These are phyloP conservation scores for Podospora pseudopauciseta DNA, from an alignment of 495 filamentous ascomycete genomes.

Conservation along the genomic window DNA sequence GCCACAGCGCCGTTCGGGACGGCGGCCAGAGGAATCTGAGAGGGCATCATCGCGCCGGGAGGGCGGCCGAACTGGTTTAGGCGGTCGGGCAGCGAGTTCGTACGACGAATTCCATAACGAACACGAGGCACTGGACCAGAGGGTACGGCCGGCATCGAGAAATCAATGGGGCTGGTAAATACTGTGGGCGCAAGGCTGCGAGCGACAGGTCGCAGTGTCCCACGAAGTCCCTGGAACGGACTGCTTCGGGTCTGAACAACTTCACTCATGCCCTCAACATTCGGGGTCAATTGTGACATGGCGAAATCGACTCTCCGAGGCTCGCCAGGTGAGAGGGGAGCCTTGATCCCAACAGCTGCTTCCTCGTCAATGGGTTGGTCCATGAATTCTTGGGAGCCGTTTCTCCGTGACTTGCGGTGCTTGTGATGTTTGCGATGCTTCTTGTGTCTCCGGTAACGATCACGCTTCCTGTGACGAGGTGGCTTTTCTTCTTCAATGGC, in stretches of 20 bases:
- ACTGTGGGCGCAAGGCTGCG: constrained; percentile 46
- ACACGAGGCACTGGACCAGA: constrained; percentile 50
- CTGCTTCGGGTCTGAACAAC: constrained; percentile 27
- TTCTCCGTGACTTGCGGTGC: constrained; percentile 24
- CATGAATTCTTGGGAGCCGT: constrained; percentile 31
- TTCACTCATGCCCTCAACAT: constrained; percentile 34
- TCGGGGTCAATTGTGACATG: constrained; percentile 19
- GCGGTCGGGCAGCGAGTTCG: constrained; percentile 72
- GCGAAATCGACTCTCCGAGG: constrained; percentile 48
- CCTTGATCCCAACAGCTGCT: constrained; percentile 18
- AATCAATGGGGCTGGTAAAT: constrained; percentile 36
- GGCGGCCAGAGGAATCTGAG: constrained; percentile 36
- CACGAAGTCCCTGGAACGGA: constrained; percentile 41
- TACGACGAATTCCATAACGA: constrained; percentile 64
- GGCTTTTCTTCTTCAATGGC: constrained; percentile 39
- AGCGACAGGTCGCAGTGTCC: constrained; percentile 40
- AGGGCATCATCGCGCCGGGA: constrained; percentile 42
- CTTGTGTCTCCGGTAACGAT: constrained; percentile 27
- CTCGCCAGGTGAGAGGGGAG: constrained; percentile 26
- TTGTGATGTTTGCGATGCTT: constrained; percentile 38
- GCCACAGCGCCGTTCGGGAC: constrained; percentile 31
- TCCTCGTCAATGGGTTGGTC: constrained; percentile 35
- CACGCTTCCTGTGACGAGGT: constrained; percentile 29
- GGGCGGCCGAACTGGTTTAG: constrained; percentile 52
- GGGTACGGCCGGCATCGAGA: constrained; percentile 20